Base-by-base conservation (phyloP, 495 filamentous ascomycete species). In the Daldinia childiae region DNA sequence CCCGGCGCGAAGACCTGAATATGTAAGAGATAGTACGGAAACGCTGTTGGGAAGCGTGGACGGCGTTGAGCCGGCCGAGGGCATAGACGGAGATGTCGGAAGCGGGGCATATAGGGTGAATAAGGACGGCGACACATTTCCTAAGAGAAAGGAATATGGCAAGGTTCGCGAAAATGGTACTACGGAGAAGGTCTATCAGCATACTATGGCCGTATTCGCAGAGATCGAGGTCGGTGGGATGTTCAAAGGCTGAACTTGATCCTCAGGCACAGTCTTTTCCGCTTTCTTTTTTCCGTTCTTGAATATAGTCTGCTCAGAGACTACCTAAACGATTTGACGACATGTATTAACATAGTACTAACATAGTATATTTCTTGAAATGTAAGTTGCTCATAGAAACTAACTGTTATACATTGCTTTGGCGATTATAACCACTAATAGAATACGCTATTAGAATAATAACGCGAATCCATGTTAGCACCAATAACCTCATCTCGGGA, bases 111-210 rank as follows among this genome's bases (percentile, higher is more conserved):
- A 74, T 64, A 55, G 55, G 19, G 29, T 64, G 14, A 48, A 54
- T 15, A 62, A 29, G 30, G 30, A 66, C 7, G 48, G 38, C 50
- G 57, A 51, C 6, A 30, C 38, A 15, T 61, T 54, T 39, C 61
- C 55, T 17, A 45, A 61, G 48, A 56, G 41, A 32, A 64, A 55
- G 45, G 15, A 24, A 19, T 65, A 70, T 29, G n/a, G n/a, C 11
- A 48, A 63, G 24, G 12, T 72, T 61, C 69, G 55, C 30, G 55
- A 64, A 8, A 56, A 55, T 15, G 59, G 54, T 12, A 59, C 61
- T 52, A 15, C 48, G 21, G 21, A 67, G 17, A 67, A 59, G 39
- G 17, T 72, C 14, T 64, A 65, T 43, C 61, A 65, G 57, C 51
- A 62, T 34, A 62, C 50, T 12, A 57, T 62, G 57, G 21, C 32